These are phyloP conservation scores for Leishmania martiniquensis DNA, from an alignment of 208 protist genomes.

Conservation along the genomic window DNA sequence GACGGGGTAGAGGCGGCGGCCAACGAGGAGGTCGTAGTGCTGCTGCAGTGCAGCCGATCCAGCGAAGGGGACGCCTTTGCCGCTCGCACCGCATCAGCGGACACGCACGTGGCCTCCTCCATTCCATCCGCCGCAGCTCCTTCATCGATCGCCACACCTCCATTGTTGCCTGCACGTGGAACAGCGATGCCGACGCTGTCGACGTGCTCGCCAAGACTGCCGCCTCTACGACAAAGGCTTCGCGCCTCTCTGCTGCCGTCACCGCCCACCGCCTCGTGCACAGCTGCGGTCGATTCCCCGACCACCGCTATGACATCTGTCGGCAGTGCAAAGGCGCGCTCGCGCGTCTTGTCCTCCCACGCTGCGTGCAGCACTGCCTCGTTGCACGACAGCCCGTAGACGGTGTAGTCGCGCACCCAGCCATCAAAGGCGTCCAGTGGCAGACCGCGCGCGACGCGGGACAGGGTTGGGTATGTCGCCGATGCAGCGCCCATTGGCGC, in stretches of 20 bases:
- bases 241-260: not conserved
- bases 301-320: not conserved
- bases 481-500: not conserved
- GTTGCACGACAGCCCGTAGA: slow-evolving; percentile 31
- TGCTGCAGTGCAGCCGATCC: slow-evolving; percentile 31
- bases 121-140: not conserved
- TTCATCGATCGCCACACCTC: not conserved
- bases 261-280: not conserved
- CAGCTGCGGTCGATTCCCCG: not conserved
- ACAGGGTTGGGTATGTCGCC: slow-evolving; percentile 8
- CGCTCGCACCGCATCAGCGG: not conserved
- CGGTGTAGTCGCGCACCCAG: slow-evolving; percentile 51
- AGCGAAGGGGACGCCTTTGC: slow-evolving; percentile 20
- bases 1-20: not conserved
- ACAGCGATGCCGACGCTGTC: not conserved
- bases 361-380: slow-evolving; percentile 23
- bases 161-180: not conserved
- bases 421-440: slow-evolving; percentile 36
- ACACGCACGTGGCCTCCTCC: not conserved
- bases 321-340: slow-evolving; percentile 5
- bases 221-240: not conserved
- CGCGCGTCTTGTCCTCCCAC: slow-evolving; percentile 37
- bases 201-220: not conserved
- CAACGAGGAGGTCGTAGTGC: slow-evolving; percentile 20
- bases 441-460: slow-evolving; percentile 23